Percentiles rank a stretch among this genome's conserved stretches.
These are phyloP conservation scores for Acacia acuminata DNA, from an alignment of 306 rosid species.

Conservation along the genomic window DNA sequence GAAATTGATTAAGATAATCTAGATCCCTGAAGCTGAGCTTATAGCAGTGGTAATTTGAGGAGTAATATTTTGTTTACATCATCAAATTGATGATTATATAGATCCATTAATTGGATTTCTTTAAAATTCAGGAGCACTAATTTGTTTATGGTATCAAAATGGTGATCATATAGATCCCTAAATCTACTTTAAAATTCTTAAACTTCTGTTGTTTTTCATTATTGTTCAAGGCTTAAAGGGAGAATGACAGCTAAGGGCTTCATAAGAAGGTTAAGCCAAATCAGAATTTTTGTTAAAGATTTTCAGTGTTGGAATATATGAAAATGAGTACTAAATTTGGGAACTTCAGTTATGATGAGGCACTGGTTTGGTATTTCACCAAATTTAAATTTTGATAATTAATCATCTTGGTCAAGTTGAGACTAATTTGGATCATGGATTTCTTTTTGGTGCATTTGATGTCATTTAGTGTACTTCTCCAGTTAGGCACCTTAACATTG, in stretches of 20 bases:
- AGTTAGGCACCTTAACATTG: conserved; percentile 22
- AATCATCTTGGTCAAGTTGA: background rate
- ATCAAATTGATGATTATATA: conserved; percentile 10
- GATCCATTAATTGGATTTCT: background rate
- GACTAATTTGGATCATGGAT: conserved; percentile 13
- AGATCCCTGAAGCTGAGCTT: conserved; percentile 6
- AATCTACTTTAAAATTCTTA: conserved; percentile 17
- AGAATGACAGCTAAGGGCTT: background rate
- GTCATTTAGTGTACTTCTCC: conserved; percentile 9
- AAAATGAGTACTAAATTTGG: background rate
- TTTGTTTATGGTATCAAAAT: conserved; percentile 15
- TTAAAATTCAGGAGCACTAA: conserved; percentile 6
- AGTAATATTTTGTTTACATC: conserved; percentile 17
- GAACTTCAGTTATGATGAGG: background rate
- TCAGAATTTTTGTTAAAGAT: background rate
- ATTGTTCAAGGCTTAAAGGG: background rate
- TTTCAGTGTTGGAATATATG: background rate
- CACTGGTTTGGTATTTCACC: background rate
- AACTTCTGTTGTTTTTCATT: background rate
- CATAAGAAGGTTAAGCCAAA: background rate
- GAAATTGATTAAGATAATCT: conserved; percentile 9
- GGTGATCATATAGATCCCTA: background rate
- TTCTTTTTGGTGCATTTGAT: background rate
- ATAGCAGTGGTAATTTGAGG: conserved; percentile 8
- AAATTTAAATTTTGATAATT: conserved; percentile 2